Conservation (phyloP, 352 stramenopile genomes). For the Discostella stelligera region DNA sequence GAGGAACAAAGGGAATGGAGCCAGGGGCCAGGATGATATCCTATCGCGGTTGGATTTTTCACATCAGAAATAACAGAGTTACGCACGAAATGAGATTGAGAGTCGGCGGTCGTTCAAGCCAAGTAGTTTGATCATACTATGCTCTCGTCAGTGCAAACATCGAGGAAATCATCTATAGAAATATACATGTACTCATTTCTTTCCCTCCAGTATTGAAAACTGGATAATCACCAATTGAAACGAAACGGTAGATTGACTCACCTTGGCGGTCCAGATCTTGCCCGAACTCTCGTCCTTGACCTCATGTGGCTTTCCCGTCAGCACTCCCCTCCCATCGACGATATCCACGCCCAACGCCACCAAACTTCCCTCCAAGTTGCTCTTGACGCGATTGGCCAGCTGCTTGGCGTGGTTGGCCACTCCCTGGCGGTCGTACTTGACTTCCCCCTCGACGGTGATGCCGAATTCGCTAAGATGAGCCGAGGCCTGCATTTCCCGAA, state of each 20-base stretch:
- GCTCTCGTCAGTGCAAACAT: too few relatives aligned
- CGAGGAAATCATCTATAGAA: too few relatives aligned
- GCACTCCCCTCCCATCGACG: slow-evolving; percentile 77
- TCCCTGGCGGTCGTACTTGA: slow-evolving; percentile 80
- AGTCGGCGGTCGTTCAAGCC: too few relatives aligned
- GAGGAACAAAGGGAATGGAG: slow-evolving; percentile 86
- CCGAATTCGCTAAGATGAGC: slow-evolving; percentile 84
- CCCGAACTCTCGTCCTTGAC: slow-evolving; percentile 78
- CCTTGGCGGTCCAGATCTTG: slow-evolving; percentile 82
- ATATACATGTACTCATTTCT: too few relatives aligned
- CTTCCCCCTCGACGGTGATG: slow-evolving; percentile 79
- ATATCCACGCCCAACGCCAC: slow-evolving; percentile 82
- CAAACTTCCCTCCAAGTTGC: slow-evolving; percentile 83
- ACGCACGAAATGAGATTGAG: slow-evolving; percentile 8
- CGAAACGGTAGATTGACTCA: slow-evolving; percentile 31
- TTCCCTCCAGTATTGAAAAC: too few relatives aligned
- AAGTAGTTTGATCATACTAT: too few relatives aligned
- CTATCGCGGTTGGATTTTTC: slow-evolving; percentile 32
- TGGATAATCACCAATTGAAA: too few relatives aligned
- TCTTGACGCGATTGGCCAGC: slow-evolving; percentile 84
- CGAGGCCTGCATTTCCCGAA: slow-evolving; percentile 84
- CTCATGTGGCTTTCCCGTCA: slow-evolving; percentile 81
- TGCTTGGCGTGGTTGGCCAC: slow-evolving; percentile 85
- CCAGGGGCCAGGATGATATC: slow-evolving; percentile 88
- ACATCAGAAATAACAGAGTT: too few relatives aligned